phyloP scores from a whole-genome alignment of 2,329 filamentous ascomycete species.

The Onygenales sp. region DNA sequence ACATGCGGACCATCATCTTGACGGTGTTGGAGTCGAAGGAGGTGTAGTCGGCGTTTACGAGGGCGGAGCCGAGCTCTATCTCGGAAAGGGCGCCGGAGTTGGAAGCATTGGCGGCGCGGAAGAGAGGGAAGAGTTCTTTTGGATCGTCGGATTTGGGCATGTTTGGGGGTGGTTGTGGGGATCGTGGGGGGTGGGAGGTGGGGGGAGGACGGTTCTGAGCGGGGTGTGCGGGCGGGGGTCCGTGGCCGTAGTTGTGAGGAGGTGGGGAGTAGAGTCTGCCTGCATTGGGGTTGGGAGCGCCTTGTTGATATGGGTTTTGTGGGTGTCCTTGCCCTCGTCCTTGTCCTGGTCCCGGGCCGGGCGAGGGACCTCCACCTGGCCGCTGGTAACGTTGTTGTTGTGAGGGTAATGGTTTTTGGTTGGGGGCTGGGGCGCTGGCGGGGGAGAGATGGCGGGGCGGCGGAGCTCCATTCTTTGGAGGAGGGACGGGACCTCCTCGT shows the following conservation, averaged over 20 bases:
- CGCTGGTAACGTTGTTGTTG: conserved; percentile 1
- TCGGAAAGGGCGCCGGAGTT: conserved; percentile 77
- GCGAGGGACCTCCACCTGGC: background rate
- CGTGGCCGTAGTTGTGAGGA: conserved; percentile 40
- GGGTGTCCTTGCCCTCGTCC: conserved; percentile 10
- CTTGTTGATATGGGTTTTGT: conserved; percentile 18
- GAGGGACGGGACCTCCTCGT: conserved; percentile 9
- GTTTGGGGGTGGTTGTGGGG: conserved; percentile 42
- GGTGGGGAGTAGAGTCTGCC: conserved; percentile 34
- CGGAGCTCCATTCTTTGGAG: conserved; percentile 12
- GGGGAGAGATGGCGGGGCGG: conserved; percentile 4
- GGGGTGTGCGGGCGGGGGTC: conserved; percentile 42
- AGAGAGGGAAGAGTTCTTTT: conserved; percentile 65
- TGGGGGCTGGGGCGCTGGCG: background rate
- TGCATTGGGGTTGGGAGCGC: conserved; percentile 25
- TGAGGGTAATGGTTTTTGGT: background rate
- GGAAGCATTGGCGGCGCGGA: conserved; percentile 74
- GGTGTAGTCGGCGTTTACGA: conserved; percentile 94
- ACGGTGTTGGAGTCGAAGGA: conserved; percentile 90
- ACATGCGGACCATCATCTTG: conserved; percentile 99
- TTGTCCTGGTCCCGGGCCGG: background rate
- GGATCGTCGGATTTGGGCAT: conserved; percentile 40
- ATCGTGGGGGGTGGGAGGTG: conserved; percentile 55
- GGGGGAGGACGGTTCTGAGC: conserved; percentile 47
- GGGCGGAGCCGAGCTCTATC: conserved; percentile 73